These are phyloP conservation scores for Rhypophila decipiens DNA, from an alignment of 495 filamentous ascomycete genomes.

Conservation along the genomic window DNA sequence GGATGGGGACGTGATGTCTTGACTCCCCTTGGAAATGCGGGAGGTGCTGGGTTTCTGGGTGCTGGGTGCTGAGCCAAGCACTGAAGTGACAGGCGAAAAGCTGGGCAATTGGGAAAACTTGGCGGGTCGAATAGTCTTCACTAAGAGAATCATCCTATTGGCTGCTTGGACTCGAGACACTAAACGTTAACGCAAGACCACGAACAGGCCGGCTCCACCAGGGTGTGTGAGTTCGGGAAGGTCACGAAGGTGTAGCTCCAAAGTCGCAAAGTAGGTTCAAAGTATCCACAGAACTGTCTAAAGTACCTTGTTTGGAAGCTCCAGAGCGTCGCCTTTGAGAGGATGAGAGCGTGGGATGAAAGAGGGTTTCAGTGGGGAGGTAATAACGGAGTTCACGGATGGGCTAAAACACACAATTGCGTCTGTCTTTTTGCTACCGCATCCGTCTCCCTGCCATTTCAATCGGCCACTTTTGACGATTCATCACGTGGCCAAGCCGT, in stretches of 20 bases:
- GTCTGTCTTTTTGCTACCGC: too few species aligned
- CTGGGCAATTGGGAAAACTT: slow-evolving; percentile 6
- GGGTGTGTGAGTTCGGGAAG: slow-evolving; percentile 10
- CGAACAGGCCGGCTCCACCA: slow-evolving; percentile 19
- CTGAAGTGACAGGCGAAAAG: neutral
- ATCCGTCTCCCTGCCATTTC: too few species aligned
- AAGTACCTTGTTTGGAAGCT: slow-evolving; percentile 16
- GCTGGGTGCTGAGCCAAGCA: too few species aligned
- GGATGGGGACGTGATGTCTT: too few species aligned
- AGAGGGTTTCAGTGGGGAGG: too few species aligned
- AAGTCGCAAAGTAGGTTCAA: slow-evolving; percentile 12
- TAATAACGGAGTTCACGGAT: too few species aligned
- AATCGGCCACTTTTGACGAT: too few species aligned
- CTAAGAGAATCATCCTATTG: slow-evolving; percentile 23
- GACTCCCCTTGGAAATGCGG: too few species aligned
- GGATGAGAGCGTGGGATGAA: slow-evolving; percentile 17
- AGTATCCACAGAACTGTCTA: slow-evolving; percentile 9
- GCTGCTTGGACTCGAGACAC: slow-evolving; percentile 6
- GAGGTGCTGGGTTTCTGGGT: too few species aligned
- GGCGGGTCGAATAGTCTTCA: slow-evolving; percentile 20
- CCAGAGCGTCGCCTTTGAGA: slow-evolving; percentile 2
- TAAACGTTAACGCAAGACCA: slow-evolving; percentile 9
- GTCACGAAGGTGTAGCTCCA: slow-evolving; percentile 6
- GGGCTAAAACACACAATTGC: too few species aligned
- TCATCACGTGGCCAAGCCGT: too few species aligned